Evolutionary conservation across 148 eudicot species (phyloP).

Genomic region (Chenopodium album): DNA sequence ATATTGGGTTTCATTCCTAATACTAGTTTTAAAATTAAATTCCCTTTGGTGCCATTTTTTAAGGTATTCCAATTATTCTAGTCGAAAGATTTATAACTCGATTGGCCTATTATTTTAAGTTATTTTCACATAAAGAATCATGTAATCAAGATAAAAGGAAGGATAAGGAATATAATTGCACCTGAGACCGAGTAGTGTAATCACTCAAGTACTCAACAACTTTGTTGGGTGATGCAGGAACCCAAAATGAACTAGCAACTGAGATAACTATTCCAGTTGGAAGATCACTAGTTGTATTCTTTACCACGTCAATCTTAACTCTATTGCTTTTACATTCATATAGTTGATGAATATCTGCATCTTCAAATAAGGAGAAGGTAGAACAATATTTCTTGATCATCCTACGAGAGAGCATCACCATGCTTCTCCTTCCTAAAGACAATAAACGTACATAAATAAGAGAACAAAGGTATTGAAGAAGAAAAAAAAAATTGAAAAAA

Average conservation of each 20-base stretch:
- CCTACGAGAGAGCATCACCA: constrained; percentile 45
- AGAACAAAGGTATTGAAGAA: neutral
- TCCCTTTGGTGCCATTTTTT: too few relatives aligned
- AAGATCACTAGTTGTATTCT: constrained; percentile 27
- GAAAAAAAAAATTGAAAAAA: neutral
- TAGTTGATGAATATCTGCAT: neutral
- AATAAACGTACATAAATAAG: constrained; percentile 21
- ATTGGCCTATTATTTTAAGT: too few relatives aligned
- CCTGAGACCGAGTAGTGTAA: constrained; percentile 43
- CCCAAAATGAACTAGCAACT: constrained; percentile 48
- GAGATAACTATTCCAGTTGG: constrained; percentile 36
- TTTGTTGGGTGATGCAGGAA: constrained; percentile 41
- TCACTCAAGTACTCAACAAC: constrained; percentile 44
- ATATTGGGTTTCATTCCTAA: too few relatives aligned
- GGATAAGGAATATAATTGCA: neutral
- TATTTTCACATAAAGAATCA: too few relatives aligned
- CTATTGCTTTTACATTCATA: constrained; percentile 28
- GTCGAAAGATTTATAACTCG: too few relatives aligned
- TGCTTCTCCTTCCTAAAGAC: constrained; percentile 40
- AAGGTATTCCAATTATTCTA: too few relatives aligned
- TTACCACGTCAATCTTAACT: constrained; percentile 28
- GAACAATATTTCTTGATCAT: constrained; percentile 48
- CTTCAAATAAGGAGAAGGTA: constrained; percentile 27
- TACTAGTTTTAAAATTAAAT: too few relatives aligned
- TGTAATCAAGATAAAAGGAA: too few relatives aligned